phyloP scores from a whole-genome alignment of 306 rosid species.

The Cucumis melo region DNA sequence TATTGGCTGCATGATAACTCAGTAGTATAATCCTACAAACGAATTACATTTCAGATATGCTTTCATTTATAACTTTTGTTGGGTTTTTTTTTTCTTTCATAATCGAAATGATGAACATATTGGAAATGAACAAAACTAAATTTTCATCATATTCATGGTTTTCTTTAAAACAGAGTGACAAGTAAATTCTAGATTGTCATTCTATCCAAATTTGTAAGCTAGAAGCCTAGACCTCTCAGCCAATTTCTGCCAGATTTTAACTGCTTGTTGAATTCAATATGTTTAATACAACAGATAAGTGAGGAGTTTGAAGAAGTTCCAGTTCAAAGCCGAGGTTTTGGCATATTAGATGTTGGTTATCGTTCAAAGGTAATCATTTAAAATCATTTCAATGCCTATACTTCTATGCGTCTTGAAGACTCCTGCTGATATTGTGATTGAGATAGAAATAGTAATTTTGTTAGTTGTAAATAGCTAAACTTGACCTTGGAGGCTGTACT shows the following conservation, averaged over 20 bases:
- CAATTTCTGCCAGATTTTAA: background rate
- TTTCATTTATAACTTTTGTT: background rate
- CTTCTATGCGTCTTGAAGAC: background rate
- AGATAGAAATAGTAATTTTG: background rate
- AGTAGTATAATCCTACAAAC: background rate
- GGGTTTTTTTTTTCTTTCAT: background rate
- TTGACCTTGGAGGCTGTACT: background rate
- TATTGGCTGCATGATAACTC: background rate
- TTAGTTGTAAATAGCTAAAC: background rate
- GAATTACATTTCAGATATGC: background rate
- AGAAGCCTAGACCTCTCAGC: conserved; percentile 4
- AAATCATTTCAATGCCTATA: background rate
- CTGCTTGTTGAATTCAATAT: conserved; percentile 11
- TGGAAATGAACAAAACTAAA: background rate
- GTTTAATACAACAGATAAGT: conserved; percentile 43
- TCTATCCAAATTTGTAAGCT: conserved; percentile 2
- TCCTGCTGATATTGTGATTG: background rate
- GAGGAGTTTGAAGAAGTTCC: conserved; percentile 93
- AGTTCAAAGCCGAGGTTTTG: conserved; percentile 97
- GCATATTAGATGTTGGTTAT: conserved; percentile 89
- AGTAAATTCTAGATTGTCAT: background rate
- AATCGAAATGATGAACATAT: background rate
- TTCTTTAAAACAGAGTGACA: background rate
- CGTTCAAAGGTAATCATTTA: conserved; percentile 57
- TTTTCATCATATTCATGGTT: background rate